phyloP scores from a whole-genome alignment of 2,329 filamentous ascomycete species.

The Colletotrichum orbiculare region DNA sequence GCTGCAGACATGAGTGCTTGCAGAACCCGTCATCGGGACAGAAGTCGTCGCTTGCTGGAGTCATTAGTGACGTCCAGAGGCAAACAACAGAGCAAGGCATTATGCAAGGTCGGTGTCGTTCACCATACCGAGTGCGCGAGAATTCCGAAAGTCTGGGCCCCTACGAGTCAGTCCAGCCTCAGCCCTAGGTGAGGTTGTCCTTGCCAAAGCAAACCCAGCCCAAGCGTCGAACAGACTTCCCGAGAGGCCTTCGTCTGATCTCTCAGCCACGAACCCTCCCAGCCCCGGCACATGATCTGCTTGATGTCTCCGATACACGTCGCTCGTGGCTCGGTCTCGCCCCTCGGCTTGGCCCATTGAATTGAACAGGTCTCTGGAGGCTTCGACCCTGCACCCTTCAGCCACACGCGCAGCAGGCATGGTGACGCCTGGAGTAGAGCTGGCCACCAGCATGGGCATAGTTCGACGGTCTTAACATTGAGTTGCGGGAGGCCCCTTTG shows the following conservation, averaged over 20 bases:
- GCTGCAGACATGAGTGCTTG: no score
- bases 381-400: background rate
- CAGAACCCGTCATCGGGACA: no score
- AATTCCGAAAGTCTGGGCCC: no score
- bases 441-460: conserved; percentile 20
- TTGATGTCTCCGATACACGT: conserved; percentile 20
- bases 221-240: conserved; percentile 4
- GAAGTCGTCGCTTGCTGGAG: no score
- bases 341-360: conserved; percentile 5
- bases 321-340: conserved; percentile 24
- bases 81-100: no score
- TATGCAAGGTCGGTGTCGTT: no score
- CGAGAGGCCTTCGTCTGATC: conserved; percentile 17
- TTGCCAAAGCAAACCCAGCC: background rate
- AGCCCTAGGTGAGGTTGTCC: background rate
- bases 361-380: background rate
- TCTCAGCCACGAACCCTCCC: conserved; percentile 15
- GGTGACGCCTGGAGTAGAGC: conserved; percentile 8
- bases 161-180: conserved; percentile 2
- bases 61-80: no score
- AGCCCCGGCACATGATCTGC: conserved; percentile 9
- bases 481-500: conserved; percentile 30
- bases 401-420: conserved; percentile 20
- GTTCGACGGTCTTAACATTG: conserved; percentile 24
- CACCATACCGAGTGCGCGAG: no score